Evolutionary conservation across 2,329 filamentous ascomycete species (phyloP).

Genomic region (Talaromyces amestolkiae): DNA sequence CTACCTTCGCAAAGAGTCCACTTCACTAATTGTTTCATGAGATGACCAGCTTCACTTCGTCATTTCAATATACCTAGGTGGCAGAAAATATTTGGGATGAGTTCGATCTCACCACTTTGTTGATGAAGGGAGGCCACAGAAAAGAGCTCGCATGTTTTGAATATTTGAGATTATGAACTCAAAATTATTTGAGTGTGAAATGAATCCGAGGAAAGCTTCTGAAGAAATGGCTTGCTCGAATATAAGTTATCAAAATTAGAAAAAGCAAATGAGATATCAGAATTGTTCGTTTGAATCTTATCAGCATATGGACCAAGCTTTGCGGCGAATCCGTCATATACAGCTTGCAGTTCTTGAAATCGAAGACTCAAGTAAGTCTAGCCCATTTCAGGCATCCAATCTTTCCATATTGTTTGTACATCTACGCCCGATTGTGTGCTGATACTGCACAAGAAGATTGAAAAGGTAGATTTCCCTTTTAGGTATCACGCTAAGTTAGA

Average conservation of each 20-base stretch:
- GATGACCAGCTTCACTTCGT: not conserved
- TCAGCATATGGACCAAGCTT: not conserved
- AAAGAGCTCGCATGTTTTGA: not conserved
- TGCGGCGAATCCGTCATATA: not conserved
- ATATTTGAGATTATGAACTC: not conserved
- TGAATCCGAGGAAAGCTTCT: not conserved
- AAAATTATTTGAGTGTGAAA: not conserved
- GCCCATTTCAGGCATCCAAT: not conserved
- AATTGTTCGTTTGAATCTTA: not conserved
- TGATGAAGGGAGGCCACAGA: not conserved
- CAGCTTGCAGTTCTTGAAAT: not conserved
- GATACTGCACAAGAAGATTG: not conserved
- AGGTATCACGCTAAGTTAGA: constrained; percentile 11
- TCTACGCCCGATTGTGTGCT: not conserved
- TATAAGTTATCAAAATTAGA: not conserved
- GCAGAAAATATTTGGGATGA: not conserved
- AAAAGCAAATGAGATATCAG: not conserved
- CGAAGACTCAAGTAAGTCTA: not conserved
- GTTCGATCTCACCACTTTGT: not conserved
- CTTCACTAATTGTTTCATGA: not conserved
- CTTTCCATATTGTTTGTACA: not conserved
- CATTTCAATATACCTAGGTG: not conserved
- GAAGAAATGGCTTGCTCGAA: not conserved
- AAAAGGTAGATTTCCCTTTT: not conserved
- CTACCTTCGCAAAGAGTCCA: too few relatives aligned